A percentile compares a stretch with the other conserved stretches of the same genome.
Evolutionary conservation across 192 early-diverging fungal genomes (phyloP).

Genomic region (Podila epicladia): DNA sequence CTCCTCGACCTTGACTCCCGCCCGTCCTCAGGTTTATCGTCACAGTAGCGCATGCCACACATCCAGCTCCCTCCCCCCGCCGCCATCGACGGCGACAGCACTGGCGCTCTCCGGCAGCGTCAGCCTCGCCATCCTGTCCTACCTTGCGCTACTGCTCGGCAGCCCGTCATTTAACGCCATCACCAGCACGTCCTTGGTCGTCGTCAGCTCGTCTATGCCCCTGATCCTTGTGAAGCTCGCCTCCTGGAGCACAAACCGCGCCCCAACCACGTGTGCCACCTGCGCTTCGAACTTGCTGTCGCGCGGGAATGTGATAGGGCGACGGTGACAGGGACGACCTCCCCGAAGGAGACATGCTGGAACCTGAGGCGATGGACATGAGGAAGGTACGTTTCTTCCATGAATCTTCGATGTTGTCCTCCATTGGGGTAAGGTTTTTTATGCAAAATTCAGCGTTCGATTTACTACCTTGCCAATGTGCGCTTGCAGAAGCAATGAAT

Average conservation of each 20-base stretch:
- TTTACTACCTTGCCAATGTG: no score
- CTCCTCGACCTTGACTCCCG: background rate
- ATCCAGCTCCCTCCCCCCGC: background rate
- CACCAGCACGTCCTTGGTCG: background rate
- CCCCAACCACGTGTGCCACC: background rate
- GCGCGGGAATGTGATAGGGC: background rate
- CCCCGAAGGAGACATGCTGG: no score
- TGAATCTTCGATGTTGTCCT: no score
- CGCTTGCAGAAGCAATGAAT: no score
- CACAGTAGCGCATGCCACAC: background rate
- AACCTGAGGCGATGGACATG: no score
- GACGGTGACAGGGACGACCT: background rate
- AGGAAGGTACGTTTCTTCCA: no score
- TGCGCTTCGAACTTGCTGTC: no score
- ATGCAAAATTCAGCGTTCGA: no score
- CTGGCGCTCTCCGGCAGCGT: background rate
- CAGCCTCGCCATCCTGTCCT: constrained; percentile 6
- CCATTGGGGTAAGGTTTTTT: no score
- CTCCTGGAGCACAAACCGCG: background rate
- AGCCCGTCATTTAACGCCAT: background rate
- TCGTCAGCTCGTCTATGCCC: background rate
- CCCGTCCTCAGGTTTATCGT: constrained; percentile 3
- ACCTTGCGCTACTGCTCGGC: background rate
- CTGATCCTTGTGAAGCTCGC: background rate
- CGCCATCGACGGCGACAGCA: background rate